These are phyloP conservation scores for Agarophyton chilense DNA, from an alignment of 23 red algal species.

Conservation along the genomic window DNA sequence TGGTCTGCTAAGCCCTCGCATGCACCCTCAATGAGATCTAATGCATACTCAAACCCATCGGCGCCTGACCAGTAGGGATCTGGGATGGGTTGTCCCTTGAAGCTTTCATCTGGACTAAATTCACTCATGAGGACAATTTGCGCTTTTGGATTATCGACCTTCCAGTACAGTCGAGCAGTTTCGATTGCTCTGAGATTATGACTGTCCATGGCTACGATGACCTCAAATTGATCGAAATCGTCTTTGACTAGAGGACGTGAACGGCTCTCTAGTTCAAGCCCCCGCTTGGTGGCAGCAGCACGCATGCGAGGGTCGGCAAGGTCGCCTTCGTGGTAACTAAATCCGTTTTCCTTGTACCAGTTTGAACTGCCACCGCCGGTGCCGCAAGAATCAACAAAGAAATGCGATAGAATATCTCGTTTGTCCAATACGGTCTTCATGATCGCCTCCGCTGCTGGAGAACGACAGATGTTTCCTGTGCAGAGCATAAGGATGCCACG, in stretches of 20 bases:
- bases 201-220: constrained; percentile 86
- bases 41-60: constrained; percentile 78
- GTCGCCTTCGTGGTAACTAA: constrained; percentile 81
- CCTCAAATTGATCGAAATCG: constrained; percentile 82
- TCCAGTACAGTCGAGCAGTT: constrained; percentile 64
- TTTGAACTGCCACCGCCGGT: constrained; percentile 84
- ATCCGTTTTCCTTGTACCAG: constrained; percentile 80
- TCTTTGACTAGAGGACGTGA: constrained; percentile 63
- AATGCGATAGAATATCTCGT: constrained; percentile 27
- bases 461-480: constrained; percentile 93
- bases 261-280: constrained; percentile 62
- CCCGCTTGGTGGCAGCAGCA: constrained; percentile 55
- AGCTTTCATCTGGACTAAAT: constrained; percentile 65
- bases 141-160: constrained; percentile 18
- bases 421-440: constrained; percentile 55
- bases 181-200: constrained; percentile 76
- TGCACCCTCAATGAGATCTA: constrained; percentile 84
- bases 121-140: constrained; percentile 53
- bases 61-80: constrained; percentile 83
- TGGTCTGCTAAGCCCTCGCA: constrained; percentile 75
- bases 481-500: constrained; percentile 83
- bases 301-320: constrained; percentile 74
- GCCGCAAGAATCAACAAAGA: constrained; percentile 92
- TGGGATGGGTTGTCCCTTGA: constrained; percentile 49
- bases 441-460: constrained; percentile 88